These are phyloP conservation scores for Carex cristatella DNA, from an alignment of 176 grass and related monocot species.

Conservation along the genomic window DNA sequence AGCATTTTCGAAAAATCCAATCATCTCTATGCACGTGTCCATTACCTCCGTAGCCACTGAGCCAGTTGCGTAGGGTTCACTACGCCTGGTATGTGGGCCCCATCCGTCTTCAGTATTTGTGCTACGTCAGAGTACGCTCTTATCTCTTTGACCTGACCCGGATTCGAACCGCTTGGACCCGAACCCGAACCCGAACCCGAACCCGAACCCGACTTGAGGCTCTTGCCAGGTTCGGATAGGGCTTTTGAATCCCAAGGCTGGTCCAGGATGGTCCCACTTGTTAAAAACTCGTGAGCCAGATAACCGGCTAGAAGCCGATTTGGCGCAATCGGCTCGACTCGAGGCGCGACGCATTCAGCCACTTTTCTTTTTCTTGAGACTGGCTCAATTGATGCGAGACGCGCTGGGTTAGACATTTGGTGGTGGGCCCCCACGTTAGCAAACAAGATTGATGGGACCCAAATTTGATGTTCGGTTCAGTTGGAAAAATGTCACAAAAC, in stretches of 20 bases:
- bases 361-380: background rate
- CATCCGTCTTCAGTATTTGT: constrained; percentile 27
- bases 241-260: background rate
- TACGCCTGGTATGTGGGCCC: constrained; percentile 28
- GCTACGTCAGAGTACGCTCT: constrained; percentile 35
- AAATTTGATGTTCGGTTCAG: background rate
- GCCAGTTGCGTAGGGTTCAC: constrained; percentile 51
- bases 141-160: background rate
- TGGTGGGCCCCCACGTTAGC: background rate
- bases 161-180: background rate
- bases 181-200: background rate
- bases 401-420: background rate
- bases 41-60: constrained; percentile 27
- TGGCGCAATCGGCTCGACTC: background rate
- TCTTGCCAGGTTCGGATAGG: background rate
- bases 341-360: background rate
- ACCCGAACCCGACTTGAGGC: background rate
- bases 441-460: background rate
- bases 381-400: background rate
- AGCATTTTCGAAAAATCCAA: background rate
- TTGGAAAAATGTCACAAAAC: background rate
- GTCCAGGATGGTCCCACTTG: constrained; percentile 30
- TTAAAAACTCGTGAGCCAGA: constrained; percentile 56
- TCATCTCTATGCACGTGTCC: background rate
- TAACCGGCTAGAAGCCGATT: constrained; percentile 42